Evolutionary conservation across 139 green algal genomes (phyloP).

Genomic region (Tetradesmus lagerheimii): DNA sequence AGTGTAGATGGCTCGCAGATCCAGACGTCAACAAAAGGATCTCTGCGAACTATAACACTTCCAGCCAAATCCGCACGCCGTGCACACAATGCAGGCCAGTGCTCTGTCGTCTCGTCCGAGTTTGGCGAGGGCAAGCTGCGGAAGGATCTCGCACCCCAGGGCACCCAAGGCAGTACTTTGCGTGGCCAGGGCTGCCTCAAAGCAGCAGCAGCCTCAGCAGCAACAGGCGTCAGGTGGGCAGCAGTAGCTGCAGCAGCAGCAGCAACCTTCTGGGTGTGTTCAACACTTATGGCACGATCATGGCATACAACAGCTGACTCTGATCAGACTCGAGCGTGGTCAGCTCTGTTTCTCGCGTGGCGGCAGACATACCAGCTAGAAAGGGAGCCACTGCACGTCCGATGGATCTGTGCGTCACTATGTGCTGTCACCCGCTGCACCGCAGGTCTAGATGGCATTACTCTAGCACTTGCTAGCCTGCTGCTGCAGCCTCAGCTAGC

Average conservation of each 20-base stretch:
- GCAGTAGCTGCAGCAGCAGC: not conserved
- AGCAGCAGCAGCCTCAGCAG: not conserved
- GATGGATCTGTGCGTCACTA: not conserved
- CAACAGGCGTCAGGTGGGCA: not conserved
- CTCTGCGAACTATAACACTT: not conserved
- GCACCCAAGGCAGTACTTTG: not conserved
- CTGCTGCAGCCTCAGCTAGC: conserved; percentile 26
- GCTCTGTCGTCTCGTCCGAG: not conserved
- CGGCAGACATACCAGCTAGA: too few relatives aligned
- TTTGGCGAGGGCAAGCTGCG: not conserved
- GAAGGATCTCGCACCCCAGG: not conserved
- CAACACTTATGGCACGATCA: too few relatives aligned
- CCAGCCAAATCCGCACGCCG: not conserved
- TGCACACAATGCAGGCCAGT: not conserved
- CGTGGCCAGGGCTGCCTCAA: not conserved
- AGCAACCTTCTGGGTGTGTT: not conserved
- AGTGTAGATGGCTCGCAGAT: not conserved
- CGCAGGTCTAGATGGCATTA: not conserved
- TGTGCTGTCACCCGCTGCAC: not conserved
- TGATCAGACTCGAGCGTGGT: too few relatives aligned
- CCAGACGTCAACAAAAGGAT: not conserved
- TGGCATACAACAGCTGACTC: too few relatives aligned
- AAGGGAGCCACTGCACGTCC: too few relatives aligned
- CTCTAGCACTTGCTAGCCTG: not conserved
- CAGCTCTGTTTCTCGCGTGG: too few relatives aligned